phyloP scores from a whole-genome alignment of 192 early-diverging fungal species.

The Umbelopsis isabellina region DNA sequence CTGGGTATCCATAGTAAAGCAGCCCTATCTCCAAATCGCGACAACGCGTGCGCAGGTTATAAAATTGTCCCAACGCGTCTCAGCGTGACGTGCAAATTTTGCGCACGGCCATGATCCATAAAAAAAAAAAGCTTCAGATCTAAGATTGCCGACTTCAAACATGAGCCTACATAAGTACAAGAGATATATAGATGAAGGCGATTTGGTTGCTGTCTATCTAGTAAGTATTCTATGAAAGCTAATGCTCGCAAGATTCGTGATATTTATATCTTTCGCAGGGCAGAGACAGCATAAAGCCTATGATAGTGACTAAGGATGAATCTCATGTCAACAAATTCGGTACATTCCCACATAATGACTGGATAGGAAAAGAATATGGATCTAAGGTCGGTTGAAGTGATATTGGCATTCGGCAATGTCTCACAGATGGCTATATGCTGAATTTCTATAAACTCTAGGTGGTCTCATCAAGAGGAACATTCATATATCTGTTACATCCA shows the following conservation, averaged over 20 bases:
- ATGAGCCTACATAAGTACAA: constrained; percentile 43
- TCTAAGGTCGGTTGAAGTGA: constrained; percentile 55
- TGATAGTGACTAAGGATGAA: constrained; percentile 62
- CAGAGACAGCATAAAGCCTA: constrained; percentile 69
- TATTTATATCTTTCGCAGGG: constrained; percentile 45
- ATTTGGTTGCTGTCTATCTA: constrained; percentile 75
- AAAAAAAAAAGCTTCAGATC: constrained; percentile 8
- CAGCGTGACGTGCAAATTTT: constrained; percentile 13
- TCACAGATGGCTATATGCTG: not conserved
- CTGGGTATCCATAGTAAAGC: constrained; percentile 14
- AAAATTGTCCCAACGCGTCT: not conserved
- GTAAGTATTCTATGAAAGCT: constrained; percentile 43
- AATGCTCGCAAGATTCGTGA: not conserved
- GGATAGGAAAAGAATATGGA: constrained; percentile 89
- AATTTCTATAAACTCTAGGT: not conserved
- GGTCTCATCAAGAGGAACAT: constrained; percentile 47
- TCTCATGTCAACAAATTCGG: constrained; percentile 83
- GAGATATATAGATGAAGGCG: constrained; percentile 72
- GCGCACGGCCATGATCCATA: not conserved
- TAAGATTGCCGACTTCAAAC: not conserved
- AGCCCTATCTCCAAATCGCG: not conserved
- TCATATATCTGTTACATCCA: constrained; percentile 85
- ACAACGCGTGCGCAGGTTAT: not conserved
- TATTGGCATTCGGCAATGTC: not conserved
- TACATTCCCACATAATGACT: constrained; percentile 74